Percentiles rank a stretch among this genome's conserved stretches.
These are phyloP conservation scores for Boletus rex-veris DNA, from an alignment of 768 basidiomycete genomes.

Conservation along the genomic window DNA sequence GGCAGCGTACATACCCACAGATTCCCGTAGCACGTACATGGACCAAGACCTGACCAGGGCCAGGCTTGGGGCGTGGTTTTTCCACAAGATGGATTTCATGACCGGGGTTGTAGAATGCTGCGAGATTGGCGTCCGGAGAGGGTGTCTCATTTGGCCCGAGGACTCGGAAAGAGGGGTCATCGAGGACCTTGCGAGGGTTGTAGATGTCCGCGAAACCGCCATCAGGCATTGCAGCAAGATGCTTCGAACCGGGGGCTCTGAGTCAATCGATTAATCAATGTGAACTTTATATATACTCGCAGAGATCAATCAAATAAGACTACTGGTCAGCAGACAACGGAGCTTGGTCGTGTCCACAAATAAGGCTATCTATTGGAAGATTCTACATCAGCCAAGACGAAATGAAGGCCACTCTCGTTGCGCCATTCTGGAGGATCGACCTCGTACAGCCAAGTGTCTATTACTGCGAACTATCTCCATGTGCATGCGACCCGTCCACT, in stretches of 20 bases:
- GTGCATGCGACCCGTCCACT: too few species aligned
- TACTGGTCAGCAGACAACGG: conserved; percentile 5
- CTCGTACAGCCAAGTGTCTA: too few species aligned
- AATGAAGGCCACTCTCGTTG: too few species aligned
- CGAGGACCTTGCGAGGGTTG: conserved; percentile 52
- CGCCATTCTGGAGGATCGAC: too few species aligned
- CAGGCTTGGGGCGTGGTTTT: conserved; percentile 57
- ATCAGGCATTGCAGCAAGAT: conserved; percentile 17
- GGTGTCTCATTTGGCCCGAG: conserved; percentile 49
- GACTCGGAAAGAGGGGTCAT: conserved; percentile 54
- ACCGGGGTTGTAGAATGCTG: conserved; percentile 60
- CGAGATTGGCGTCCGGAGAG: conserved; percentile 48
- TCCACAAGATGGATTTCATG: conserved; percentile 67
- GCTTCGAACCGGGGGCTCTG: background rate
- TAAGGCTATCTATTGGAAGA: too few species aligned
- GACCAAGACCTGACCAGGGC: conserved; percentile 61
- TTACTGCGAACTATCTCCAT: too few species aligned
- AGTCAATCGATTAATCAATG: background rate
- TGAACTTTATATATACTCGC: background rate
- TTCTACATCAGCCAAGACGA: too few species aligned
- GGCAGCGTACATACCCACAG: conserved; percentile 48
- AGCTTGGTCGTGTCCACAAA: too few species aligned
- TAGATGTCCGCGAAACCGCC: conserved; percentile 42
- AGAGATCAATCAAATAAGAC: background rate
- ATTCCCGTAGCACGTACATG: conserved; percentile 69